Evolutionary conservation across 805 yeast genomes (phyloP), one percentile per base, ranked within the genome.

Genomic region (Saccharomycopsis fibuligera): DNA sequence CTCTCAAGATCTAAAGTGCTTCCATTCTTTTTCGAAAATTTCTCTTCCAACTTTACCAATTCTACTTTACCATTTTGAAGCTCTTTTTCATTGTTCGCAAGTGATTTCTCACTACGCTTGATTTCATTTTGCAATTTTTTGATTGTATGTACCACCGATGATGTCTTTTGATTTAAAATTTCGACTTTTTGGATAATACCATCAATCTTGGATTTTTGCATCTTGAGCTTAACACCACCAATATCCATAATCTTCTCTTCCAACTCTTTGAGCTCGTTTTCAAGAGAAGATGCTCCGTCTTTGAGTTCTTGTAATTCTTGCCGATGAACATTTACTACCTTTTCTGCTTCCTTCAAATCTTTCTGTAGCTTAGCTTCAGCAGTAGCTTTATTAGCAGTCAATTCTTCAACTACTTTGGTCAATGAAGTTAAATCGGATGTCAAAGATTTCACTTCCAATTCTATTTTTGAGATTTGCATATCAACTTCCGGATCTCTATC

Each of bases 191-290:
- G 86, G 38, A 71, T 69, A 30, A 84, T 69, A 1, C 95, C 83
- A 57, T 81, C 89, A 6, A 93, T 96, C 59, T 80, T 84, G 1
- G 95, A 77, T 53, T 79, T 83, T 58, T 89, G 96, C 52, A 85
- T 63, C 49, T 86, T 79, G 54, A 93, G 70, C 53, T 80, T 80
- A 6, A 86, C 82, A 52, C 99, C 99, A 47, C 99, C 99, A 47
- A 87, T 83, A 44, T 85, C 82, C 86, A 90, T 79, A 35, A 93
- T 87, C 59, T 81, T 75, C 49, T 82, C 86, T 56, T 88, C 90
- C 2, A 90, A 66, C 0, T 57, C 70, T 10, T 72, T 70, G 36
- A 93, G 84, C 49, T 75, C 70, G 5, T 63, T 59, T 60, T 79
- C 86, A 37, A 77, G 63, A 29, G 74, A 78, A 24, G 68, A 64